Evolutionary conservation across 129 eudicot genomes (phyloP).

Genomic region (Flaveria robusta): DNA sequence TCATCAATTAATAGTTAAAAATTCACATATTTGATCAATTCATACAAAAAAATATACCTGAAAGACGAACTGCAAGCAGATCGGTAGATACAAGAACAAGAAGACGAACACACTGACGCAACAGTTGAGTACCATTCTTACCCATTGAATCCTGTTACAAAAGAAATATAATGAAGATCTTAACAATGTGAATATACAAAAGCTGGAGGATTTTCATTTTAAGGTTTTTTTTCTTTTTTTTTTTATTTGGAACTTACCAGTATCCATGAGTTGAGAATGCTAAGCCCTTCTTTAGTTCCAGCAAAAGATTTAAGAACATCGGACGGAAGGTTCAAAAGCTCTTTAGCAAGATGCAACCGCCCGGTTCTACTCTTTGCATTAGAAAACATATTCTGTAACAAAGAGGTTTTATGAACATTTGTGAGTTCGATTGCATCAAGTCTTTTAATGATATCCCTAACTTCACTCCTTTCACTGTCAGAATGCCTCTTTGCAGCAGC

Average conservation of each 20-base stretch:
- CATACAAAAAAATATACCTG: constrained; percentile 52
- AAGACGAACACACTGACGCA: constrained; percentile 98
- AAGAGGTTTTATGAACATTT: constrained; percentile 47
- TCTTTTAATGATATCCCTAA: constrained; percentile 72
- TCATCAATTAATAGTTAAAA: not conserved
- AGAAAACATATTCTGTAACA: constrained; percentile 72
- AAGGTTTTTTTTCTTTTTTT: not conserved
- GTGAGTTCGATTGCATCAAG: constrained; percentile 70
- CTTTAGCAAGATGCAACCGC: constrained; percentile 80
- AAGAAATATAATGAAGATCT: not conserved
- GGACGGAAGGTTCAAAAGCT: constrained; percentile 77
- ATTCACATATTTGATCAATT: not conserved
- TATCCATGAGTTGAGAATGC: constrained; percentile 88
- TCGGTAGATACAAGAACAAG: constrained; percentile 96
- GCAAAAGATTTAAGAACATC: constrained; percentile 78
- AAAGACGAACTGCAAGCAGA: constrained; percentile 84
- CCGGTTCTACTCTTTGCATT: constrained; percentile 88
- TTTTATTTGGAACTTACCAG: constrained; percentile 49
- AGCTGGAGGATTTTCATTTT: not conserved
- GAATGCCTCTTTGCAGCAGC: constrained; percentile 85
- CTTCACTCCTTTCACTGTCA: constrained; percentile 72
- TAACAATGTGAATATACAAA: not conserved
- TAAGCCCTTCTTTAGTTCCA: constrained; percentile 87
- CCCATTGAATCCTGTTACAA: constrained; percentile 94
- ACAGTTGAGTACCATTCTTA: constrained; percentile 91